A percentile compares a stretch with the other conserved stretches of the same genome.
Evolutionary conservation across 305 asterid species (phyloP).

Genomic region (Fraxinus albicans): DNA sequence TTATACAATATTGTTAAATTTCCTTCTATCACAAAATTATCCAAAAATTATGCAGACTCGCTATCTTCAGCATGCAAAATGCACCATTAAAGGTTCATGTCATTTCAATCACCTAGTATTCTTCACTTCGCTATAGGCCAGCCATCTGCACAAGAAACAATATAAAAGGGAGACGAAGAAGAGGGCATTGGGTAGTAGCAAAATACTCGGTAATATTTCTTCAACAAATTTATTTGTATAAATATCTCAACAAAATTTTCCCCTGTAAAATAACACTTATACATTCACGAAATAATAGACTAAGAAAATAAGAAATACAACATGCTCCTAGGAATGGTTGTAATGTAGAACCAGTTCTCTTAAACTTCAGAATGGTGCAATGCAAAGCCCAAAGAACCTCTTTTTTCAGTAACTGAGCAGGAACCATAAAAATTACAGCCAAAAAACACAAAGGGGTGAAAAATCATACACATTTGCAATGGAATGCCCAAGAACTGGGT

Average conservation of each 20-base stretch:
- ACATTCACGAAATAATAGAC: slow-evolving; percentile 40
- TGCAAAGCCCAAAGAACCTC: slow-evolving; percentile 29
- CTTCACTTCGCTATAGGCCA: neutral
- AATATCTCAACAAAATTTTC: slow-evolving; percentile 44
- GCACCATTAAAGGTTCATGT: neutral
- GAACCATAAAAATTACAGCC: slow-evolving; percentile 30
- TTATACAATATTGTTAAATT: neutral
- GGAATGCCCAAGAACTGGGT: slow-evolving; percentile 28
- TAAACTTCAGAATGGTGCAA: slow-evolving; percentile 5
- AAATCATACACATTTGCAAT: slow-evolving; percentile 39
- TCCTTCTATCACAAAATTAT: neutral
- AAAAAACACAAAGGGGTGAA: slow-evolving; percentile 25
- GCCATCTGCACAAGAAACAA: neutral
- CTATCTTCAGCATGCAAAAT: neutral
- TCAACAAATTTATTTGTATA: slow-evolving; percentile 22
- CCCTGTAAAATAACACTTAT: slow-evolving; percentile 43
- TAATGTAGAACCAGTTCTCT: slow-evolving; percentile 14
- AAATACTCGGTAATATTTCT: neutral
- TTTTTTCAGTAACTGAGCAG: slow-evolving; percentile 28
- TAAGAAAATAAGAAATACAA: slow-evolving; percentile 45
- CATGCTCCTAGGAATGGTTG: slow-evolving; percentile 36
- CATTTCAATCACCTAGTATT: neutral
- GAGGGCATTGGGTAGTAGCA: neutral
- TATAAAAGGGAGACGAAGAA: neutral
- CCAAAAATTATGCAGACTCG: neutral